phyloP scores from a whole-genome alignment of 805 yeast species.

The Starmerella floricola region DNA sequence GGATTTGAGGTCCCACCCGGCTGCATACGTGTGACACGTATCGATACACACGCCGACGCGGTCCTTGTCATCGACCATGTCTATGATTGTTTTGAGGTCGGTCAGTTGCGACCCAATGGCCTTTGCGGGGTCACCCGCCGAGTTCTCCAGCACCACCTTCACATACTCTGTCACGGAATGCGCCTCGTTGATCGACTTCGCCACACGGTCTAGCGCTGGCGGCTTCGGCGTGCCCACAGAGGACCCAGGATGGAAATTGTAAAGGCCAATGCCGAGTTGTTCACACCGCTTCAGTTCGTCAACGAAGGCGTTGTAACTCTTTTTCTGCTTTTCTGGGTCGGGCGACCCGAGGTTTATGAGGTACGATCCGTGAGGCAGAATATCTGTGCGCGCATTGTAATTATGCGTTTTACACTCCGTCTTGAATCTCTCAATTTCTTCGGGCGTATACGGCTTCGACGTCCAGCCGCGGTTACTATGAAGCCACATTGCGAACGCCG shows the following conservation, averaged over 20 bases:
- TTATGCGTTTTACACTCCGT: slow-evolving; percentile 48
- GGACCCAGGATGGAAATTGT: slow-evolving; percentile 85
- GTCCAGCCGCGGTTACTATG: slow-evolving; percentile 88
- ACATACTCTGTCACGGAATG: slow-evolving; percentile 63
- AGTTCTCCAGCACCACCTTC: slow-evolving; percentile 82
- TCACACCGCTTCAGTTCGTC: slow-evolving; percentile 89
- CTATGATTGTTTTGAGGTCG: slow-evolving; percentile 66
- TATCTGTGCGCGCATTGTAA: slow-evolving; percentile 40
- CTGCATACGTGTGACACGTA: slow-evolving; percentile 93
- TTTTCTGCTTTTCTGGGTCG: slow-evolving; percentile 61
- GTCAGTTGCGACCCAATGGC: slow-evolving; percentile 71
- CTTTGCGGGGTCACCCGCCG: slow-evolving; percentile 89
- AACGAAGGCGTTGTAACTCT: slow-evolving; percentile 62
- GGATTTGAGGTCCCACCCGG: slow-evolving; percentile 79
- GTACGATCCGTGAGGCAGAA: slow-evolving; percentile 90
- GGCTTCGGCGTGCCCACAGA: slow-evolving; percentile 58
- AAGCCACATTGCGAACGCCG: slow-evolving; percentile 80
- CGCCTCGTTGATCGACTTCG: slow-evolving; percentile 69
- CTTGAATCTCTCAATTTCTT: slow-evolving; percentile 57
- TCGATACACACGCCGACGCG: slow-evolving; percentile 95
- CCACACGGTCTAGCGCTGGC: slow-evolving; percentile 55
- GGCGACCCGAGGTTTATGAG: slow-evolving; percentile 89
- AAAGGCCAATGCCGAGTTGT: slow-evolving; percentile 65
- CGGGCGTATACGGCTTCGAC: slow-evolving; percentile 58
- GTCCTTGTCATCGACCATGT: slow-evolving; percentile 59